A percentile compares a stretch with the other conserved stretches of the same genome.
Conservation (phyloP, 1,284 basidiomycete genomes). For the Cutaneotrichosporon sp. region DNA sequence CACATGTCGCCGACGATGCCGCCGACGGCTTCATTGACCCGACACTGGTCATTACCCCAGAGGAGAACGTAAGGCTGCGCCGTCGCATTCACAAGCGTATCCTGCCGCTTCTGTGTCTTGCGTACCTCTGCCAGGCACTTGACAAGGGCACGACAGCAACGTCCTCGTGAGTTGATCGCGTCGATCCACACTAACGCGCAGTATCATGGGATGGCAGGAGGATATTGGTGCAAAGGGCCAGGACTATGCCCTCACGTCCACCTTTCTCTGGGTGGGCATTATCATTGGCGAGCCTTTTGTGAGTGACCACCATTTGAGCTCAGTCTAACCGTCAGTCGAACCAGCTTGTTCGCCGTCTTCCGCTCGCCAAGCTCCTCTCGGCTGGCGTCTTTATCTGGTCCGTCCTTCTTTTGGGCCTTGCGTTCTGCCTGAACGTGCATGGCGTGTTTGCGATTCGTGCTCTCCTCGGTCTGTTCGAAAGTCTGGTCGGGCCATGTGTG, state of each 20-base stretch:
- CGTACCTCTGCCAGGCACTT: slow-evolving; percentile 17
- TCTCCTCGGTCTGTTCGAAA: slow-evolving; percentile 34
- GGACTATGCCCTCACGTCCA: slow-evolving; percentile 33
- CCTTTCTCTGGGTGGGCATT: slow-evolving; percentile 30
- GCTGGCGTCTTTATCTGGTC: slow-evolving; percentile 28
- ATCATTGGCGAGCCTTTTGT: slow-evolving; percentile 30
- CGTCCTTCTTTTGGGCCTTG: slow-evolving; percentile 54
- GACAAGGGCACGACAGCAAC: slow-evolving; percentile 24
- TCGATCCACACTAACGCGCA: background rate
- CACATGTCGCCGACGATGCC: slow-evolving; percentile 1
- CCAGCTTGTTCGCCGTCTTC: slow-evolving; percentile 29
- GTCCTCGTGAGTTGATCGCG: background rate
- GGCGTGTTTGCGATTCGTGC: slow-evolving; percentile 49
- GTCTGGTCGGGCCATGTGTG: slow-evolving; percentile 25
- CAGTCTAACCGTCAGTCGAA: slow-evolving; percentile 22
- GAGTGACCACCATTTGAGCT: slow-evolving; percentile 6
- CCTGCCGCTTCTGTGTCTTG: slow-evolving; percentile 13
- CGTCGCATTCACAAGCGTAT: slow-evolving; percentile 14
- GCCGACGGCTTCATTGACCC: slow-evolving; percentile 17
- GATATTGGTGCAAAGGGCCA: slow-evolving; percentile 31
- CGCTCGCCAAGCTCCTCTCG: slow-evolving; percentile 28
- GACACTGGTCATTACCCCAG: slow-evolving; percentile 12
- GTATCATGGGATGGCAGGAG: slow-evolving; percentile 38
- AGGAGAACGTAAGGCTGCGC: slow-evolving; percentile 20
- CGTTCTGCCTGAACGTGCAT: slow-evolving; percentile 65